Conservation (phyloP, 345 rosid genomes). For the Garcia nutans region DNA sequence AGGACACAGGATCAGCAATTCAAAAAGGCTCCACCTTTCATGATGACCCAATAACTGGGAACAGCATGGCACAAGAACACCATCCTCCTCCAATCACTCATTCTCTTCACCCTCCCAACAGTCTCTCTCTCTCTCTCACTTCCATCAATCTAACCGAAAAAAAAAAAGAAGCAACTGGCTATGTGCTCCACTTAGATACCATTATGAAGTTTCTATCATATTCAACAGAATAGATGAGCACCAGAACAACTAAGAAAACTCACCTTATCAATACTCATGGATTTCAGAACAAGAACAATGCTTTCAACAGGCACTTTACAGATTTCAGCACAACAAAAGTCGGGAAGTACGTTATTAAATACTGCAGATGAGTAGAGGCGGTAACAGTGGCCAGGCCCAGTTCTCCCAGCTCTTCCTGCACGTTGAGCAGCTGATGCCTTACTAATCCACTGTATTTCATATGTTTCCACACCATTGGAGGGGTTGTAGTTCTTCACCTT, state of each 20-base stretch:
- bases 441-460: conserved; percentile 82
- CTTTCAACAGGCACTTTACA: conserved; percentile 79
- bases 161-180: neutral
- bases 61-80: conserved; percentile 3
- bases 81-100: neutral
- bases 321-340: conserved; percentile 81
- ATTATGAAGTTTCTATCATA: neutral
- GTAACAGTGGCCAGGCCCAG: conserved; percentile 93
- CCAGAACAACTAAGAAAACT: conserved; percentile 18
- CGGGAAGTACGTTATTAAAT: conserved; percentile 62
- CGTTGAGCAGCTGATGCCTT: conserved; percentile 94
- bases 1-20: neutral
- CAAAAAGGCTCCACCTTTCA: neutral
- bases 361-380: conserved; percentile 85
- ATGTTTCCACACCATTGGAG: conserved; percentile 71
- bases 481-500: conserved; percentile 76
- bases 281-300: conserved; percentile 82
- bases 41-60: neutral
- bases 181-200: neutral
- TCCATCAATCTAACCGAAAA: neutral
- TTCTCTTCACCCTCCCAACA: neutral
- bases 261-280: conserved; percentile 80
- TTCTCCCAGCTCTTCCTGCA: conserved; percentile 97
- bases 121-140: neutral
- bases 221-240: neutral